Percentiles rank a stretch among this genome's conserved stretches.
phyloP scores from a whole-genome alignment of 2,329 filamentous ascomycete species.

The Drechslera avenae region DNA sequence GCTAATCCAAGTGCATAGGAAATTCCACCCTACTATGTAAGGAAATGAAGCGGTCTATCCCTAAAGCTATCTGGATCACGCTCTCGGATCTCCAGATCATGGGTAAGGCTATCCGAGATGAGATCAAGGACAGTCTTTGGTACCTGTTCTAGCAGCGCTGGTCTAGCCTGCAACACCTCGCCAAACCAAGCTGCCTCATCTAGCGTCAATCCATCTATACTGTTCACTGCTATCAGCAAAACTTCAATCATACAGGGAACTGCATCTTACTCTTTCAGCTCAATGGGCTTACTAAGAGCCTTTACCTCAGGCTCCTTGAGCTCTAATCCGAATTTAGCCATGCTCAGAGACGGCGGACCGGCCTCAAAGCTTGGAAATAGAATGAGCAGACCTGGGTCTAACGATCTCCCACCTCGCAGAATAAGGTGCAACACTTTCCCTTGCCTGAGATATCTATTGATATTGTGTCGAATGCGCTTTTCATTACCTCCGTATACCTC shows the following conservation, averaged over 20 bases:
- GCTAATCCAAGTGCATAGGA: constrained; percentile 3
- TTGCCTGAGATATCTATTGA: constrained; percentile 9
- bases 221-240: constrained; percentile 3
- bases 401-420: not conserved
- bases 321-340: constrained; percentile 1
- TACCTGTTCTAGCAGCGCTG: constrained; percentile 5
- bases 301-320: constrained; percentile 4
- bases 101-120: constrained; percentile 6
- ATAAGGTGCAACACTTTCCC: constrained; percentile 9
- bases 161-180: constrained; percentile 11
- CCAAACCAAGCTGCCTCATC: constrained; percentile 9
- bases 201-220: constrained; percentile 10
- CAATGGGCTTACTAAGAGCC: constrained; percentile 10
- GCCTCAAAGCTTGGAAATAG: constrained; percentile 8
- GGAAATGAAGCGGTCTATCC: constrained; percentile 9
- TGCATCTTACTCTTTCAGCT: constrained; percentile 15
- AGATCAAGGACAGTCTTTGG: constrained; percentile 1
- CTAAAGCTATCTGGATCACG: constrained; percentile 6
- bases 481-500: not conserved
- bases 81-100: constrained; percentile 6
- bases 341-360: not conserved
- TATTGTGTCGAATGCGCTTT: not conserved
- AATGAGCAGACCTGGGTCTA: constrained; percentile 6
- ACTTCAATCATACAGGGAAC: not conserved
- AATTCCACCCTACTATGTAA: constrained; percentile 5